These are phyloP conservation scores for Anisodus acutangulus DNA, from an alignment of 257 asterid species.

Conservation along the genomic window DNA sequence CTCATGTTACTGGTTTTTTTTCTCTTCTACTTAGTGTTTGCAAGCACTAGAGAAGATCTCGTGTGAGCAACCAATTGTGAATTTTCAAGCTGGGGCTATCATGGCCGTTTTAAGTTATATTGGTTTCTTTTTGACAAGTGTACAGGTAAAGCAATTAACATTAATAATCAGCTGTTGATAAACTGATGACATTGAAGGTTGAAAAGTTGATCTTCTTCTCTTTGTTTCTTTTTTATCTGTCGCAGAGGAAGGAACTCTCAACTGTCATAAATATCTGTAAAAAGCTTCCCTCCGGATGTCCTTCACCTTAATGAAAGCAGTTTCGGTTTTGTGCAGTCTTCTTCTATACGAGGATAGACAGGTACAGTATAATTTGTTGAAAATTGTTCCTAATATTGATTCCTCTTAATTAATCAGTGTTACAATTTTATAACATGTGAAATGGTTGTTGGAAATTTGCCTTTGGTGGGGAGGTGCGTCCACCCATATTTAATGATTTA, in stretches of 20 bases:
- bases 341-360: constrained; percentile 89
- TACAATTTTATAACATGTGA: neutral
- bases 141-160: constrained; percentile 63
- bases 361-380: constrained; percentile 47
- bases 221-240: constrained; percentile 34
- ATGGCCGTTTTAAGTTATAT: constrained; percentile 84
- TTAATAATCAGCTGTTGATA: constrained; percentile 8
- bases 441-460: neutral
- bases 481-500: too few species aligned
- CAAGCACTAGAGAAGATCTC: constrained; percentile 94
- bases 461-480: too few species aligned
- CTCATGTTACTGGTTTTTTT: neutral
- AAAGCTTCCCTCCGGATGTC: constrained; percentile 73
- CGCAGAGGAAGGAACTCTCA: constrained; percentile 90
- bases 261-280: constrained; percentile 82
- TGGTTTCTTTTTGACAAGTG: constrained; percentile 88
- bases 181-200: constrained; percentile 23
- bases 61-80: constrained; percentile 83
- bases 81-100: constrained; percentile 90
- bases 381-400: neutral
- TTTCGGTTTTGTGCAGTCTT: constrained; percentile 89
- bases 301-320: constrained; percentile 82
- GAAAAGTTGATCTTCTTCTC: constrained; percentile 35
- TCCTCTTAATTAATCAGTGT: neutral
- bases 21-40: constrained; percentile 65